Base-by-base conservation (phyloP, 2,329 filamentous ascomycete species). In the Eutypa lata region DNA sequence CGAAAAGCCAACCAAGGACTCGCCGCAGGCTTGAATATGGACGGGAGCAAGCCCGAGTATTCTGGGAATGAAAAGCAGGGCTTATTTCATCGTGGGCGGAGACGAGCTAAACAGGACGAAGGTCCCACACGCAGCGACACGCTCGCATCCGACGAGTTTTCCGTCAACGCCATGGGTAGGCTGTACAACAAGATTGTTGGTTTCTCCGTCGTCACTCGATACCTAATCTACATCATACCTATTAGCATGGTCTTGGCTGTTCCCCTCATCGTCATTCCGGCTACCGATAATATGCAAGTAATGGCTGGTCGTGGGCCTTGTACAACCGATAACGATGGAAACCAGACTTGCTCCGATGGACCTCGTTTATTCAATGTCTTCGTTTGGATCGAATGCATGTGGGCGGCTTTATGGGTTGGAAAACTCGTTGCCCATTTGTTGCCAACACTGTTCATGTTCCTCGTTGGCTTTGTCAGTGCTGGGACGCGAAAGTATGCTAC, bases 401-500 rank as follows among this genome's bases (percentile, higher is more conserved):
- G 87, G 87, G 70, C 86, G 38, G 77, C 79, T 8, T 76, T 89
- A 11, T 90, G 87, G 87, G 73, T 77, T 18, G 84, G 81, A 58
- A 90, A 89, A 71, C 70, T 88, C 43, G 75, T 84, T 11, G 82
- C 86, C 14, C 82, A 83, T 67, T 65, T 80, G 16, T 64, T 88
- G 2, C 86, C 87, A 0, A 69, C 73, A 38, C 58, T 82, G 49
- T 89, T 89, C 69, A 85, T 88, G 77, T 86, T 87, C 63, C 79
- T 88, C 60, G 82, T 79, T 57, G 87, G 87, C 52, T 82, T 89
- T 28, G 80, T 89, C 65, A 88, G 84, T 67, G 81, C 82, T 14
- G 86, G 86, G 47, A 87, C 86, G 4, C 78, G 85, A 55, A 90
- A 90, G 68, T 89, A 90, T 62, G 84, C 84, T 44, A 79, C 79